Conservation (phyloP, 2,329 filamentous ascomycete genomes). For the Fusarium sp. region DNA sequence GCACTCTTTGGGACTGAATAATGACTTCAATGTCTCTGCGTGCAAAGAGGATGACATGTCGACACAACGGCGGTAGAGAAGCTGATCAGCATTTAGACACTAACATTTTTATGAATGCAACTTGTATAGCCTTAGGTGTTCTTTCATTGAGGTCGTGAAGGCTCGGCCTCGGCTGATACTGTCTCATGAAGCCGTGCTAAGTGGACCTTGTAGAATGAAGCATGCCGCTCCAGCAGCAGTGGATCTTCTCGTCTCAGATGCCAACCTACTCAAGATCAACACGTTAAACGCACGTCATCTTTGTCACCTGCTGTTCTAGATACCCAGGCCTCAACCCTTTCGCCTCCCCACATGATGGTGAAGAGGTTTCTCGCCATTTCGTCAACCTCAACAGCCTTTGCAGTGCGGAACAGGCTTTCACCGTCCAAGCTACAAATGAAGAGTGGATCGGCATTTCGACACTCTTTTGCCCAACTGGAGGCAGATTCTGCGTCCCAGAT, state of each 20-base stretch:
- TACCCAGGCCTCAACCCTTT: conserved; percentile 14
- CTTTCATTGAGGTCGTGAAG: background rate
- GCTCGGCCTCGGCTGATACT: background rate
- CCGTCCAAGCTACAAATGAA: conserved; percentile 10
- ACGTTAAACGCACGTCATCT: background rate
- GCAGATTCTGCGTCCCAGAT: background rate
- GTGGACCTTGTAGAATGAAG: background rate
- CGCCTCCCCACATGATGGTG: conserved; percentile 12
- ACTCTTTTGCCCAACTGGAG: background rate
- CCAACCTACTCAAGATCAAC: background rate
- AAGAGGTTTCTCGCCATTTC: conserved; percentile 9
- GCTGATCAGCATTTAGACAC: background rate
- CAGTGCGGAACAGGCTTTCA: background rate
- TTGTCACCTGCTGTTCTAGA: background rate
- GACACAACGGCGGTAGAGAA: background rate
- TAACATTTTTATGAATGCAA: background rate
- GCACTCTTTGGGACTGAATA: background rate
- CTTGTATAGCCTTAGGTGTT: background rate
- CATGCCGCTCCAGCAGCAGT: background rate
- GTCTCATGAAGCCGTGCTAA: background rate
- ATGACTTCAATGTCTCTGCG: background rate
- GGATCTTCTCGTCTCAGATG: background rate
- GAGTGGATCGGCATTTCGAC: background rate
- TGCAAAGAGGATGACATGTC: no score
- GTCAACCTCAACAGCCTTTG: background rate